A percentile compares a stretch with the other conserved stretches of the same genome.
phyloP scores from a whole-genome alignment of 495 filamentous ascomycete genomes.

The Cercophora sp. region DNA sequence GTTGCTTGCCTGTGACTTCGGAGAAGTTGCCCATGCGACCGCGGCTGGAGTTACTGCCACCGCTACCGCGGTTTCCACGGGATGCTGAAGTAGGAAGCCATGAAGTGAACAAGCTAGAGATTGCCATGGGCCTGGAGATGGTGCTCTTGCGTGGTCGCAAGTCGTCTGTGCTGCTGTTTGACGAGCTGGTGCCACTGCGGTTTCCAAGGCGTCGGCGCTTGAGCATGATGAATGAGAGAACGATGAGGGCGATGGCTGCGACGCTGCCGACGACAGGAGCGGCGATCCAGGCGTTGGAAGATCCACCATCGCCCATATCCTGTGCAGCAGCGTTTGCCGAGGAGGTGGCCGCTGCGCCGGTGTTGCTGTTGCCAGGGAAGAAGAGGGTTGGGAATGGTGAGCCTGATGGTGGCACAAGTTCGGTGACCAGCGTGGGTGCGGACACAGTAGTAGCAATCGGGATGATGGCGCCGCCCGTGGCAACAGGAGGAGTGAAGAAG shows the following conservation, averaged over 20 bases:
- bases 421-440: not conserved
- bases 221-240: slow-evolving; percentile 33
- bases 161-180: slow-evolving; percentile 11
- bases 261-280: slow-evolving; percentile 37
- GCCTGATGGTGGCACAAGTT: not conserved
- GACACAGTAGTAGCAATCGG: not conserved
- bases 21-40: slow-evolving; percentile 26
- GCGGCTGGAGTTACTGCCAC: not conserved
- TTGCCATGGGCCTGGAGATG: slow-evolving; percentile 10
- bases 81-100: slow-evolving; percentile 16
- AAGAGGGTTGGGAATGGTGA: slow-evolving; percentile 1
- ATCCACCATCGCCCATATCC: not conserved
- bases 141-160: not conserved
- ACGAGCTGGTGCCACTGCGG: slow-evolving; percentile 5
- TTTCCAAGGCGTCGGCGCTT: slow-evolving; percentile 25
- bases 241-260: slow-evolving; percentile 32
- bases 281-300: slow-evolving; percentile 34
- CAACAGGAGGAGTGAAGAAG: slow-evolving; percentile 24
- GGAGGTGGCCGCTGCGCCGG: not conserved
- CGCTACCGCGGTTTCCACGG: not conserved
- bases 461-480: not conserved
- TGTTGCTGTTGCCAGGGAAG: not conserved
- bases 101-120: slow-evolving; percentile 17
- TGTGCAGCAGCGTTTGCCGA: not conserved
- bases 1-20: slow-evolving; percentile 13